Evolutionary conservation across 345 rosid genomes (phyloP).

Genomic region (Salix brachista): DNA sequence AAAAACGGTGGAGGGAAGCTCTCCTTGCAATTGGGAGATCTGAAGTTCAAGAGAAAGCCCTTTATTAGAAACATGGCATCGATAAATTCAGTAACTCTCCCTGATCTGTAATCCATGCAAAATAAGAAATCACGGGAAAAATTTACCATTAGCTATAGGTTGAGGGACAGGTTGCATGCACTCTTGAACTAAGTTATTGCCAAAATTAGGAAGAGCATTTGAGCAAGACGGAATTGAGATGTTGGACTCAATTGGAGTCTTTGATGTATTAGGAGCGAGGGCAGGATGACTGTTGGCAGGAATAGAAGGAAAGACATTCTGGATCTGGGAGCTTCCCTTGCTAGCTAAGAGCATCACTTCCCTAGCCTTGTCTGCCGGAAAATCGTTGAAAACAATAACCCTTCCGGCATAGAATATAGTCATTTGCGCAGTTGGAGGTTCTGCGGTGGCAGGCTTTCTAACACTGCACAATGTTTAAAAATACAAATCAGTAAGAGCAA

Average conservation of each 20-base stretch:
- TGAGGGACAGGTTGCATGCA: slow-evolving; percentile 29
- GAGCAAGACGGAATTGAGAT: slow-evolving; percentile 16
- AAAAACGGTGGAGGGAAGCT: slow-evolving; percentile 89
- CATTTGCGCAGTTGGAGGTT: slow-evolving; percentile 55
- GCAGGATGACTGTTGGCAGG: background rate
- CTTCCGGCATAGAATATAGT: slow-evolving; percentile 82
- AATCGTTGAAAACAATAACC: slow-evolving; percentile 68
- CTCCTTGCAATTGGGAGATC: slow-evolving; percentile 91
- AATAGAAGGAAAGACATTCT: slow-evolving; percentile 11
- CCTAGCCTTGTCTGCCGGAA: slow-evolving; percentile 74
- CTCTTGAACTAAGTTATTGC: slow-evolving; percentile 37
- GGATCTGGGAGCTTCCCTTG: slow-evolving; percentile 39
- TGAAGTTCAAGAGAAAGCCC: slow-evolving; percentile 20
- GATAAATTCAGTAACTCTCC: background rate
- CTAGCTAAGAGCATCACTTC: slow-evolving; percentile 65
- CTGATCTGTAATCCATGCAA: background rate
- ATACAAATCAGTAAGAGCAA: slow-evolving; percentile 5
- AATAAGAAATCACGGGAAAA: background rate
- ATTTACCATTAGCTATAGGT: slow-evolving; percentile 52
- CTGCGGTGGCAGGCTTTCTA: slow-evolving; percentile 17
- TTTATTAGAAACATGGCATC: background rate
- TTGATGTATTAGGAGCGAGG: slow-evolving; percentile 14
- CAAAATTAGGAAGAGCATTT: slow-evolving; percentile 25
- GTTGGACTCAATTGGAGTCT: slow-evolving; percentile 23
- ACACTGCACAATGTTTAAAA: slow-evolving; percentile 16